Conservation (phyloP, 1,284 basidiomycete species). For the Tranzscheliella williamsii region DNA sequence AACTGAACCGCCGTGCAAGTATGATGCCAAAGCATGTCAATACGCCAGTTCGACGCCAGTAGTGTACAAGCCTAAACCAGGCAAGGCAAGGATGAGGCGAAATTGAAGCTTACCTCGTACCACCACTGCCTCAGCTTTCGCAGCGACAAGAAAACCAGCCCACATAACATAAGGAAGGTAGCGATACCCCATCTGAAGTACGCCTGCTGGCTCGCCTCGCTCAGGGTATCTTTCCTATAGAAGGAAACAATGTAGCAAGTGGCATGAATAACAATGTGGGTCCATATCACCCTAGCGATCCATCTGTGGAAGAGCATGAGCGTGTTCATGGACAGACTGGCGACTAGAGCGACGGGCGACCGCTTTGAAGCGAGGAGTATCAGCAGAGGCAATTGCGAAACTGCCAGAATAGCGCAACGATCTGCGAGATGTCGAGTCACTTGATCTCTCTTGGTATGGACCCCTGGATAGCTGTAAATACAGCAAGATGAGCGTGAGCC, state of each 20-base stretch:
- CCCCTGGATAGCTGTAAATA: constrained; percentile 16
- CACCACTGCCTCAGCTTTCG: constrained; percentile 14
- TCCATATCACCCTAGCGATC: constrained; percentile 52
- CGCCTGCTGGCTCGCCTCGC: constrained; percentile 9
- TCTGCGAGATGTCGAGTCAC: constrained; percentile 42
- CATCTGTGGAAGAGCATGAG: constrained; percentile 60
- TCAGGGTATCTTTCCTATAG: constrained; percentile 1
- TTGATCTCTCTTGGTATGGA: constrained; percentile 16
- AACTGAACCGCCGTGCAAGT: too few relatives aligned
- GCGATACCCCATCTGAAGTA: constrained; percentile 57
- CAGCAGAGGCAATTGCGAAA: constrained; percentile 53
- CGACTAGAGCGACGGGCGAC: constrained; percentile 50
- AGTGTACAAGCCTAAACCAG: background rate
- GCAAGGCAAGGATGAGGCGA: constrained; percentile 1
- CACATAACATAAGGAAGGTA: constrained; percentile 21
- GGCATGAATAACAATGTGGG: constrained; percentile 53
- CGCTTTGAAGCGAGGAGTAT: constrained; percentile 58
- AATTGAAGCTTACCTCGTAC: constrained; percentile 33
- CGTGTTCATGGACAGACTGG: constrained; percentile 49
- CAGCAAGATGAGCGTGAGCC: too few relatives aligned
- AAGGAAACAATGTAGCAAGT: constrained; percentile 18
- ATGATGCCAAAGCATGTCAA: background rate
- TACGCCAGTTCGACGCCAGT: constrained; percentile 5
- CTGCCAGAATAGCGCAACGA: constrained; percentile 47
- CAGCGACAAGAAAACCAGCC: constrained; percentile 28